A percentile compares a stretch with the other conserved stretches of the same genome.
Conservation (phyloP, 805 yeast species). For the Cyberlindnera euphorbiiphila region DNA sequence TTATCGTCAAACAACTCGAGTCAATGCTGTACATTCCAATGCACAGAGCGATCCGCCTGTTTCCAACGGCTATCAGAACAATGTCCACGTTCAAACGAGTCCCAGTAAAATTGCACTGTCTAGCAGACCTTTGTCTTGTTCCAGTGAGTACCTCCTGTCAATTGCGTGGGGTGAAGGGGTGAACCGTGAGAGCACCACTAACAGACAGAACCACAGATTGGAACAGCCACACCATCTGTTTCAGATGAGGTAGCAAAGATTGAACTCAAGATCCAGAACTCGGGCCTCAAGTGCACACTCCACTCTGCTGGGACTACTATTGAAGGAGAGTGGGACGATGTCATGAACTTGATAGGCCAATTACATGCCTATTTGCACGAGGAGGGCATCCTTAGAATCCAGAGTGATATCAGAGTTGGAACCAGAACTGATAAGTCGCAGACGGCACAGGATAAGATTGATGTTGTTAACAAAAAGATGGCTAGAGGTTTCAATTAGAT, state of each 20-base stretch:
- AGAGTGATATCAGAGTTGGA: constrained; percentile 83
- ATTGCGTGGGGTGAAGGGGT: too few relatives aligned
- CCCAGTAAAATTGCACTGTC: constrained; percentile 52
- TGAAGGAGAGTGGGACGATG: constrained; percentile 91
- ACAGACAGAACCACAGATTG: too few relatives aligned
- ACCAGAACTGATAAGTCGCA: constrained; percentile 76
- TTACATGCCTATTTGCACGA: constrained; percentile 71
- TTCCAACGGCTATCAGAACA: constrained; percentile 7
- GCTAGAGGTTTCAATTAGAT: constrained; percentile 15
- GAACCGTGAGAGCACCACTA: too few relatives aligned
- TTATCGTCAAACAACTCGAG: too few relatives aligned
- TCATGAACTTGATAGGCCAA: constrained; percentile 72
- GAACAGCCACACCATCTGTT: constrained; percentile 74
- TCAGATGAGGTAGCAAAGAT: constrained; percentile 75
- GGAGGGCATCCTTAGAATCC: constrained; percentile 72
- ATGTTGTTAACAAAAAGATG: constrained; percentile 55
- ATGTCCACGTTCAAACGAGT: constrained; percentile 17
- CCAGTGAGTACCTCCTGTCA: too few relatives aligned
- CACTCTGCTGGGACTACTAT: constrained; percentile 94
- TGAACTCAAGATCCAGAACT: constrained; percentile 57
- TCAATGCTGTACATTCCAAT: neutral
- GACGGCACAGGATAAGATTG: constrained; percentile 68
- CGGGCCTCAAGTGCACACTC: constrained; percentile 61
- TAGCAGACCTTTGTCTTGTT: constrained; percentile 82
- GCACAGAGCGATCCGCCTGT: constrained; percentile 3